These are phyloP conservation scores for Picochlorum costavermella DNA, from an alignment of 139 green algal species.

Conservation along the genomic window DNA sequence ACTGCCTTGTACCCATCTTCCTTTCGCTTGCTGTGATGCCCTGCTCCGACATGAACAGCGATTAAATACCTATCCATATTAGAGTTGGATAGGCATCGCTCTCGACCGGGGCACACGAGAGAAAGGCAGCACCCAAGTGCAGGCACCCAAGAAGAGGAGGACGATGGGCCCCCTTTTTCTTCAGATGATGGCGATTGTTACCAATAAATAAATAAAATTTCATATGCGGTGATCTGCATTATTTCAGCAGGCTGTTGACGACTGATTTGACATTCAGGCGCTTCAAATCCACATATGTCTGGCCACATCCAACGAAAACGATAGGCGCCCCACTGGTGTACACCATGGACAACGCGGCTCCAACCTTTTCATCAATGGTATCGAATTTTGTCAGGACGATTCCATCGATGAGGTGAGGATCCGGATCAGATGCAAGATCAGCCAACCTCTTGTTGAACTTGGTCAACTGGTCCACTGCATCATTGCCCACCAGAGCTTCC, in stretches of 20 bases:
- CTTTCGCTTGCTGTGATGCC: slow-evolving; percentile 35
- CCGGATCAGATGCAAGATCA: slow-evolving; percentile 44
- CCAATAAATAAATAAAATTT: not conserved
- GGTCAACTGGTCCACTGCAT: slow-evolving; percentile 93
- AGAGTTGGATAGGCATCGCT: not conserved
- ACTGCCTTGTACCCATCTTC: slow-evolving; percentile 46
- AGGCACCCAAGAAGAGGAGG: not conserved
- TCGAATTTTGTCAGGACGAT: slow-evolving; percentile 93
- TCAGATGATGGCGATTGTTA: not conserved
- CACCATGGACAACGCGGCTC: slow-evolving; percentile 95
- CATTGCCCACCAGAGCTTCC: slow-evolving; percentile 97
- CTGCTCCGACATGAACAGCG: slow-evolving; percentile 65
- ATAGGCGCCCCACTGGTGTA: slow-evolving; percentile 91
- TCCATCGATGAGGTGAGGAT: slow-evolving; percentile 41
- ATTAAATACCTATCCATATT: slow-evolving; percentile 19
- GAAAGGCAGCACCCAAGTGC: not conserved
- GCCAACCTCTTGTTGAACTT: slow-evolving; percentile 90
- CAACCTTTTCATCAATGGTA: slow-evolving; percentile 98
- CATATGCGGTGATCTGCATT: not conserved
- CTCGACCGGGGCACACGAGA: no score
- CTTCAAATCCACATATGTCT: slow-evolving; percentile 96
- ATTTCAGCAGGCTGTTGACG: slow-evolving; percentile 66
- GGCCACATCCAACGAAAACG: slow-evolving; percentile 97
- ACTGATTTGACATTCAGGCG: slow-evolving; percentile 86
- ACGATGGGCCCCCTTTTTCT: not conserved